Percentiles rank a stretch among this genome's conserved stretches.
phyloP scores from a whole-genome alignment of 305 asterid genomes.

The Solanum aculeatissimum region DNA sequence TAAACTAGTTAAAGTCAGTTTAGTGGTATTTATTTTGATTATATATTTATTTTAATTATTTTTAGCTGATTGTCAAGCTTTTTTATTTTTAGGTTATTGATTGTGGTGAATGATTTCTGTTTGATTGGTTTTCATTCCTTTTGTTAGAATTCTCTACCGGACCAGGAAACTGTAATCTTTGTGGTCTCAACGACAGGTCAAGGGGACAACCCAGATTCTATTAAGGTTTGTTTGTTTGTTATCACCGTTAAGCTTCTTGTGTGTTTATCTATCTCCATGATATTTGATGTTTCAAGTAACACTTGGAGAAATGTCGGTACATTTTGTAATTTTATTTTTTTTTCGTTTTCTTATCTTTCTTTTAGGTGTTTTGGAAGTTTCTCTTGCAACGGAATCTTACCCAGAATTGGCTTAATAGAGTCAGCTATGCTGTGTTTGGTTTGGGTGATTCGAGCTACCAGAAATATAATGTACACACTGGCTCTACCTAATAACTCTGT shows the following conservation, averaged over 20 bases:
- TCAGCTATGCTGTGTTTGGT: slow-evolving; percentile 84
- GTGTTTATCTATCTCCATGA: neutral
- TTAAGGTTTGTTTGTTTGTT: slow-evolving; percentile 47
- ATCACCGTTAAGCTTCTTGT: neutral
- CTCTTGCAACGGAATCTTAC: slow-evolving; percentile 69
- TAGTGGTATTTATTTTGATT: neutral
- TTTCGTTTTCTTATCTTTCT: neutral
- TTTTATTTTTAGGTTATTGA: neutral
- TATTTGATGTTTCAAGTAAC: neutral
- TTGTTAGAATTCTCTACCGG: slow-evolving; percentile 45
- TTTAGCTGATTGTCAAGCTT: neutral
- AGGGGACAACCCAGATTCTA: slow-evolving; percentile 86
- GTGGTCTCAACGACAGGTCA: slow-evolving; percentile 96
- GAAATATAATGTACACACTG: slow-evolving; percentile 64
- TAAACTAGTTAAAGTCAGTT: neutral
- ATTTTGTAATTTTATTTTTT: neutral
- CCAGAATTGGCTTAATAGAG: slow-evolving; percentile 72
- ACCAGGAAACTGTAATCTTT: slow-evolving; percentile 44
- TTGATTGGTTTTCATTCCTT: neutral
- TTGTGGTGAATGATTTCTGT: neutral
- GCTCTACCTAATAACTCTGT: neutral
- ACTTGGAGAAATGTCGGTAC: neutral
- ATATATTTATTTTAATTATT: neutral
- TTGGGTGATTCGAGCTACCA: slow-evolving; percentile 98
- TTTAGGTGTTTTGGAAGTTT: slow-evolving; percentile 88